A percentile compares a stretch with the other conserved stretches of the same genome.
Evolutionary conservation across 2,329 filamentous ascomycete genomes (phyloP).

Genomic region (Aureobasidium sp.): DNA sequence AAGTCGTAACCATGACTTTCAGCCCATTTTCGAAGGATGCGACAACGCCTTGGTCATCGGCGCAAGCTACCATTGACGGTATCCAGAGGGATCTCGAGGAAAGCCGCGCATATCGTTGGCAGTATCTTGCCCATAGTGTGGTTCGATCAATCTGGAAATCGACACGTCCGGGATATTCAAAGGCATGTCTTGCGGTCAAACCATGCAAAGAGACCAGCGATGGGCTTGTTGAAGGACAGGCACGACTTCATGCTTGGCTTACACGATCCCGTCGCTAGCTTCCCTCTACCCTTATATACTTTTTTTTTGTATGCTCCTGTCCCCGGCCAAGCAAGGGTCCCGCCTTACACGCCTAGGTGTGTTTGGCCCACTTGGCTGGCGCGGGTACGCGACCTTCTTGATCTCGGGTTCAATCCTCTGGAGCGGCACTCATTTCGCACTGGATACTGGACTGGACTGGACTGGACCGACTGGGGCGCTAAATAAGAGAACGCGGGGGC

Average conservation of each 20-base stretch:
- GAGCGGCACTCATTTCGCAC: not conserved
- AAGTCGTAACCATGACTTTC: not conserved
- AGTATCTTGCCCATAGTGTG: too few relatives aligned
- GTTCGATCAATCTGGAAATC: too few relatives aligned
- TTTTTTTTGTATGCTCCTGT: not conserved
- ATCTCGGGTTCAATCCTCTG: not conserved
- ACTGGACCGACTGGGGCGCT: too few relatives aligned
- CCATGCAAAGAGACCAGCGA: too few relatives aligned
- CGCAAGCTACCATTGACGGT: not conserved
- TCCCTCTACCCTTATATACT: not conserved
- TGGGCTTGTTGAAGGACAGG: too few relatives aligned
- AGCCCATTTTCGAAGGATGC: not conserved
- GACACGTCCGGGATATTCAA: too few relatives aligned
- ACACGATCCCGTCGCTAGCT: too few relatives aligned
- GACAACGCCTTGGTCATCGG: not conserved
- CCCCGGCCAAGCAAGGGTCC: not conserved
- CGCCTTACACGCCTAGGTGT: not conserved
- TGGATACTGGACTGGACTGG: not conserved
- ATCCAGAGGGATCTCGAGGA: too few relatives aligned
- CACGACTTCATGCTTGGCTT: too few relatives aligned
- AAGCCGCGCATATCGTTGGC: too few relatives aligned
- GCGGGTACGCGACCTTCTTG: not conserved
- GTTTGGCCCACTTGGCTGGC: not conserved
- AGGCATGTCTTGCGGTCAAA: too few relatives aligned
- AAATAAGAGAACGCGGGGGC: not conserved